phyloP scores from a whole-genome alignment of 305 asterid species.

The Fraxinus platypoda region DNA sequence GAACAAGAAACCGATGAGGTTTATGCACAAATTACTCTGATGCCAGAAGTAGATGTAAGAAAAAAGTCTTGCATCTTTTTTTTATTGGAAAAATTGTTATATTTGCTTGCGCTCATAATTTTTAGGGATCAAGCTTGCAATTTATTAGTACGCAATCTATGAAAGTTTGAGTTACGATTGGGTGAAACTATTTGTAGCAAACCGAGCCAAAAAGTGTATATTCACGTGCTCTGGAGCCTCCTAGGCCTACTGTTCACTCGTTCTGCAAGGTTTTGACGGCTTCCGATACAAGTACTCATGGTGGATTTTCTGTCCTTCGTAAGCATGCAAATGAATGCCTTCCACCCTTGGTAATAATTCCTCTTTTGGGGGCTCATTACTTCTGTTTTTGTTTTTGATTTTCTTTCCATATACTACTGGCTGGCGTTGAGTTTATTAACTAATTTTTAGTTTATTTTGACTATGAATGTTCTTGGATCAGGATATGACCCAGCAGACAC shows the following conservation, averaged over 20 bases:
- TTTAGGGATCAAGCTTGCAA: background rate
- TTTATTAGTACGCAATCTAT: background rate
- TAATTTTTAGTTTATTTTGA: conserved; percentile 1
- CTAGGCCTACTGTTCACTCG: conserved; percentile 54
- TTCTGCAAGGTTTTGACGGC: conserved; percentile 76
- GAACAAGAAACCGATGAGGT: conserved; percentile 73
- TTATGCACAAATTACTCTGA: conserved; percentile 60
- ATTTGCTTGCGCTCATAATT: background rate
- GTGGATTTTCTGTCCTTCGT: conserved; percentile 77
- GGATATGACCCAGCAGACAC: conserved; percentile 88
- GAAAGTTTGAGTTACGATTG: background rate
- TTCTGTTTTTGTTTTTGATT: background rate
- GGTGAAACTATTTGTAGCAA: conserved; percentile 39
- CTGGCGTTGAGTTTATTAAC: background rate
- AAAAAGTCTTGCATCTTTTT: background rate
- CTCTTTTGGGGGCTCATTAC: background rate
- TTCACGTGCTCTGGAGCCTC: conserved; percentile 36
- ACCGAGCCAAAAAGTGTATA: conserved; percentile 47
- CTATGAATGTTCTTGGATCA: conserved; percentile 24
- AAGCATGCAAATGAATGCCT: conserved; percentile 80
- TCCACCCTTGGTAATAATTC: conserved; percentile 71
- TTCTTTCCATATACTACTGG: background rate
- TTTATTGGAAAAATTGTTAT: background rate
- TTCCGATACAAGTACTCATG: conserved; percentile 80
- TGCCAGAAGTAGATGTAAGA: conserved; percentile 63